Evolutionary conservation across 305 asterid genomes (phyloP).

Genomic region (Withania somnifera): DNA sequence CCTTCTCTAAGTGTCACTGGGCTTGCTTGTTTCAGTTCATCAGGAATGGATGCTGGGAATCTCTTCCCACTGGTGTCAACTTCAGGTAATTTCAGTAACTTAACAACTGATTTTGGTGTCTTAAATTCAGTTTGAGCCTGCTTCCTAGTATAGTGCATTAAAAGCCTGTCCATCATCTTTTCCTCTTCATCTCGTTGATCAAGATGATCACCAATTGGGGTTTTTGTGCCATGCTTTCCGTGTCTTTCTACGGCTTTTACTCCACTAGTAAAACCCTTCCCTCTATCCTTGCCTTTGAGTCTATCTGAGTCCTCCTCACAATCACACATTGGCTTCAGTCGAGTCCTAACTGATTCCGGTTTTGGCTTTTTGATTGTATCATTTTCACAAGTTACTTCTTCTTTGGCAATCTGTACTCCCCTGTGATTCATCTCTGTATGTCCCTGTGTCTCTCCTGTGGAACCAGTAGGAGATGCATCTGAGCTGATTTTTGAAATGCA

Average conservation of each 20-base stretch:
- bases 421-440: not conserved
- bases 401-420: not conserved
- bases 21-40: slow-evolving; percentile 10
- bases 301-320: not conserved
- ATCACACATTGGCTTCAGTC: not conserved
- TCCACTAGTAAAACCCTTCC: not conserved
- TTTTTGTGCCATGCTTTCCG: not conserved
- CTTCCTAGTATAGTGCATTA: slow-evolving; percentile 48
- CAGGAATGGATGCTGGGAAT: slow-evolving; percentile 30
- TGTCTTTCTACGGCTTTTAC: not conserved
- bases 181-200: slow-evolving; percentile 35
- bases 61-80: slow-evolving; percentile 7
- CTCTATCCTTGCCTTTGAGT: not conserved
- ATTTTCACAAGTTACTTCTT: not conserved
- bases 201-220: not conserved
- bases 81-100: slow-evolving; percentile 2
- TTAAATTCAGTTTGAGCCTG: slow-evolving; percentile 7
- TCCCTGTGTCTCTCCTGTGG: not conserved
- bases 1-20: slow-evolving; percentile 17
- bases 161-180: slow-evolving; percentile 34
- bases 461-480: not conserved
- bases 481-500: not conserved
- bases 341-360: slow-evolving; percentile 41
- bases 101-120: slow-evolving; percentile 5
- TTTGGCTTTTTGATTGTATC: slow-evolving; percentile 8